Conservation (phyloP, 768 basidiomycete species). For the Mycena epipterygia region DNA sequence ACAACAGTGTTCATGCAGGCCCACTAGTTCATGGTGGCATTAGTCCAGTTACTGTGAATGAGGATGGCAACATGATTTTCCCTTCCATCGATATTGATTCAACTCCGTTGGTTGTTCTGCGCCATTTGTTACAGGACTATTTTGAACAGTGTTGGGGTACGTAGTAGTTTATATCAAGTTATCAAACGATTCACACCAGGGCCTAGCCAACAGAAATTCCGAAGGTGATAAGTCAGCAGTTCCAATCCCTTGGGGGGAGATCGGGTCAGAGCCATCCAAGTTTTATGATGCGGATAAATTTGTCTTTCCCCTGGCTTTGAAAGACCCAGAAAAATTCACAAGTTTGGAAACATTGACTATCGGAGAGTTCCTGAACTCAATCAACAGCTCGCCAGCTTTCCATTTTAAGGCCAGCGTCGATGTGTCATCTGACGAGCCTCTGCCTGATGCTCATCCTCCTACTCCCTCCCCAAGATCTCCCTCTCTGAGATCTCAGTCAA, state of each 20-base stretch:
- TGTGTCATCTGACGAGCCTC: neutral
- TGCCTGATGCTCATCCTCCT: too few relatives aligned
- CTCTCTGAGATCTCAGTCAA: too few relatives aligned
- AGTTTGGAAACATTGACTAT: neutral
- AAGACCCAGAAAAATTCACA: neutral
- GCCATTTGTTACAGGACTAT: neutral
- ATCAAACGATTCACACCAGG: neutral
- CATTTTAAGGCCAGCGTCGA: neutral
- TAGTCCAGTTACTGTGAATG: neutral
- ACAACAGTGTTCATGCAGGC: neutral
- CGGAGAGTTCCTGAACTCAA: neutral
- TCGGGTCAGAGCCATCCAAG: neutral
- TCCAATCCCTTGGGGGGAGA: neutral
- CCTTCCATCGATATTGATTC: neutral
- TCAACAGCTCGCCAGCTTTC: neutral
- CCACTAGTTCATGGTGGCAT: neutral
- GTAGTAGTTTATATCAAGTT: neutral
- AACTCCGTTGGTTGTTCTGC: neutral
- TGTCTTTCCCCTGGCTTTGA: neutral
- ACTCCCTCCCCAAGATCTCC: too few relatives aligned
- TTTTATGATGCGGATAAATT: constrained; percentile 13
- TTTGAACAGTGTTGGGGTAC: constrained; percentile 11
- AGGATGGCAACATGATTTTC: neutral
- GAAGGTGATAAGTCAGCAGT: neutral
- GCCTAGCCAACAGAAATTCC: neutral